Percentiles rank a stretch among this genome's conserved stretches.
Conservation (phyloP, 768 basidiomycete species). For the Tricholoma hemisulphureum region DNA sequence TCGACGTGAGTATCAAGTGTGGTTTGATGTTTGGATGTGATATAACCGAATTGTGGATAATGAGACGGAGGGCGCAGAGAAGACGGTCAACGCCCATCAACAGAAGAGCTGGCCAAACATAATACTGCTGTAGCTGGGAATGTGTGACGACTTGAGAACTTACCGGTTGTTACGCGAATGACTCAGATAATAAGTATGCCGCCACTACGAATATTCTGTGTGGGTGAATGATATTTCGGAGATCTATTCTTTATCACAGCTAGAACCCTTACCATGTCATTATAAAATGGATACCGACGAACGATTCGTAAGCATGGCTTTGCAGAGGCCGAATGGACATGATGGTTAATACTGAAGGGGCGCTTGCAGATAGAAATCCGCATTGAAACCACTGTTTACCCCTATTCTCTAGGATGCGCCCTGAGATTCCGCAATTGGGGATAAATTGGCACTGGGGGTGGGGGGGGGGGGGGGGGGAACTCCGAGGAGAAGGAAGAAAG, state of each 20-base stretch:
- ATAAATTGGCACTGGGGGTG: conserved; percentile 37
- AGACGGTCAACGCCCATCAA: conserved; percentile 57
- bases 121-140: conserved; percentile 28
- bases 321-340: conserved; percentile 52
- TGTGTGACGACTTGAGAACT: conserved; percentile 6
- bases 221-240: conserved; percentile 1
- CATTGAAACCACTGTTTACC: conserved; percentile 31
- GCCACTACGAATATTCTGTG: conserved; percentile 37
- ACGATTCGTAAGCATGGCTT: conserved; percentile 47
- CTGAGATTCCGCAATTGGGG: conserved; percentile 28
- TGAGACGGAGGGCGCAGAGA: conserved; percentile 45
- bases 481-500: not conserved
- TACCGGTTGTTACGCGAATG: conserved; percentile 35
- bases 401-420: not conserved
- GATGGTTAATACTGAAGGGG: conserved; percentile 44
- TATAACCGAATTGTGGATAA: conserved; percentile 43
- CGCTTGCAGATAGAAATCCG: conserved; percentile 35
- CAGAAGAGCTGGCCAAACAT: conserved; percentile 49
- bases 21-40: conserved; percentile 24
- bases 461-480: too few species aligned
- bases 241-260: not conserved
- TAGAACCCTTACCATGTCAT: conserved; percentile 33
- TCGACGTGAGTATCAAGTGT: conserved; percentile 39
- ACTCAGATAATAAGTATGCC: conserved; percentile 41
- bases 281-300: conserved; percentile 48